Conservation (phyloP, 805 yeast genomes). For the Starmerella potacharoeniae region DNA sequence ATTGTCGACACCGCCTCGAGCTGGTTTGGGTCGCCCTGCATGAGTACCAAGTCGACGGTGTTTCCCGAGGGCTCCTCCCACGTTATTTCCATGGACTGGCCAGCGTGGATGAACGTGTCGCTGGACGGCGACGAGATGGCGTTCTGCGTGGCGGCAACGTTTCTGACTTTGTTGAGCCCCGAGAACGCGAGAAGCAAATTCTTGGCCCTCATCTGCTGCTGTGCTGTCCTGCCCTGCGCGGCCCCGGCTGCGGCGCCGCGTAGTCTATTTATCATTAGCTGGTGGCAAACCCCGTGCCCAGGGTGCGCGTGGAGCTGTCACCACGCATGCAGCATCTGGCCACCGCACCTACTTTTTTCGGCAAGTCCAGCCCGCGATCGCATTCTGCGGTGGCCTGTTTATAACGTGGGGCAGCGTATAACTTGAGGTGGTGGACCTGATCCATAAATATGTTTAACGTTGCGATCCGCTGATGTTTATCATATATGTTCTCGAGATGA, state of each 20-base stretch:
- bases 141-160: slow-evolving; percentile 8
- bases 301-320: background rate
- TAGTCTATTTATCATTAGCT: background rate
- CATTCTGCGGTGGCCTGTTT: background rate
- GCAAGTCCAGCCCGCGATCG: background rate
- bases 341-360: background rate
- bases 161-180: slow-evolving; percentile 6
- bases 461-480: no score
- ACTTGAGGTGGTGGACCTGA: no score
- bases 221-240: no score
- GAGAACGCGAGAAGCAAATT: slow-evolving; percentile 4
- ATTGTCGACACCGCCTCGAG: slow-evolving; percentile 22
- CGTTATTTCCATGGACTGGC: slow-evolving; percentile 22
- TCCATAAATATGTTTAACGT: no score
- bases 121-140: slow-evolving; percentile 14
- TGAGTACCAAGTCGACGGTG: slow-evolving; percentile 21
- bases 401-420: no score
- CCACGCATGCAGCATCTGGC: background rate
- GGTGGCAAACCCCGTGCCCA: background rate
- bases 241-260: background rate
- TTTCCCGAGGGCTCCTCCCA: slow-evolving; percentile 25
- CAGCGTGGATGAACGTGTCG: slow-evolving; percentile 23
- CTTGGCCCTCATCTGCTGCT: slow-evolving; percentile 5
- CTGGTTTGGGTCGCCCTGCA: slow-evolving; percentile 24
- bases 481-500: no score